Base-by-base conservation (phyloP, 495 filamentous ascomycete genomes). In the Oidiodendron maius region DNA sequence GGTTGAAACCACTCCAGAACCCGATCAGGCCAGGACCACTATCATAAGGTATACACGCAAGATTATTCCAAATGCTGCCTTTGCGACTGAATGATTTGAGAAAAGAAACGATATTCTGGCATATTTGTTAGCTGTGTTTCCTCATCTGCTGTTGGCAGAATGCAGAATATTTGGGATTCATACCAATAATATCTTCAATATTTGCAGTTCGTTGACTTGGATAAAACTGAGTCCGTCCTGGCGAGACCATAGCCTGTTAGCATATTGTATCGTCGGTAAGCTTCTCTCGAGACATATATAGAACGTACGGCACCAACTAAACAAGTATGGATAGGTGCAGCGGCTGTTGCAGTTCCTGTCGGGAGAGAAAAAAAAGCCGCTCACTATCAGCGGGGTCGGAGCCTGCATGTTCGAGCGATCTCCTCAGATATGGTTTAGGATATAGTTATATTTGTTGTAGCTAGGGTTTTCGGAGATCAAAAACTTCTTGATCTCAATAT, bases 51-150 rank as follows among this genome's bases (percentile, higher is more conserved):
- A 83, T 71, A 49, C 81, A 84, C 48, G 81, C 75, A 32, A 30
- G 26, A 30, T 60, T 63, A 22, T 57, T 10, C 37, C 25, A 53
- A 70, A 85, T 17, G 68, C 75, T 15, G 77, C 74, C 28, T 74
- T 66, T 8, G 68, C 72, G 10, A 84, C 81, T 3, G 75, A 75
- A 52, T 83, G 80, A 54, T 78, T 79, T 50, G 61, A 9, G 81
- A 76, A 55, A 68, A 83, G 66, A 85, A 82, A 16, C 66, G 60
- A 61, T 78, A 85, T 42, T 64, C 67, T 55, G 36, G 5, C 1
- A 6, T 17, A n/a, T 42, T 12, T 10, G 37, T 58, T 24, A 58
- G 50, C 39, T 3, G 17, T 22, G n/a, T 5, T 38, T 15, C 35
- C 17, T n/a, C 5, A 38, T 30, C 2, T 37, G 3, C 10, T 20